Base-by-base conservation (phyloP, 495 filamentous ascomycete species). In the Ramalina peruviana region DNA sequence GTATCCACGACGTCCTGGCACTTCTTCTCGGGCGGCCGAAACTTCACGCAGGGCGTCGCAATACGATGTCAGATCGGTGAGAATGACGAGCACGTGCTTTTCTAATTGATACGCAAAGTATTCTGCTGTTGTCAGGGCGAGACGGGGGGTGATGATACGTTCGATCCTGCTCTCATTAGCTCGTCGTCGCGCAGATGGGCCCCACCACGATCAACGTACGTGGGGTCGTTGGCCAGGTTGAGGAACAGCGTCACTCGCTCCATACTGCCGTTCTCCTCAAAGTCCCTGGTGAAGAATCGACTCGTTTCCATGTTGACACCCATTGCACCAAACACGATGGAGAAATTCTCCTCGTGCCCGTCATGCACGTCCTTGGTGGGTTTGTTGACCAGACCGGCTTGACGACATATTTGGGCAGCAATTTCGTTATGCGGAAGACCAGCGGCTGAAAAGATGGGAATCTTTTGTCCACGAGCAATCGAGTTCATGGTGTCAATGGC, bases 401-500 rank as follows among this genome's bases (percentile, higher is more conserved):
- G 93, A 57, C 93, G 80, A 74, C 86, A 93, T 65, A 99, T 97
- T 66, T 93, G 86, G 41, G 93, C 93, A 47, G 93, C 93, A 58
- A 99, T 95, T 71, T 99, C 93, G 68, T 97, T 96, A 68, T 99
- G 93, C 6, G 93, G 93, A 48, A 99, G 75, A 88, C 93, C 93
- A 47, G 93, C 82, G 42, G 93, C 88, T 6, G 93, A 97, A 80
- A 99, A 99, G 62, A 99, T 99, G 49, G 93, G 93, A 55, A 99
- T 99, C 75, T 99, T 99, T 69, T 99, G 93, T 52, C 93, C 93
- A 74, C 93, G 88, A 56, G 93, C 92, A 66, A 99, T 90, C 52
- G 93, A 97, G 79, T 99, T 99, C 93, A 99, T 99, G 39, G 90
- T 96, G 66, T 99, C 93, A 61, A 99, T 99, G 61, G 93, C 89